Evolutionary conservation across 2,329 filamentous ascomycete genomes (phyloP).

Genomic region (Dactylellina sp.): DNA sequence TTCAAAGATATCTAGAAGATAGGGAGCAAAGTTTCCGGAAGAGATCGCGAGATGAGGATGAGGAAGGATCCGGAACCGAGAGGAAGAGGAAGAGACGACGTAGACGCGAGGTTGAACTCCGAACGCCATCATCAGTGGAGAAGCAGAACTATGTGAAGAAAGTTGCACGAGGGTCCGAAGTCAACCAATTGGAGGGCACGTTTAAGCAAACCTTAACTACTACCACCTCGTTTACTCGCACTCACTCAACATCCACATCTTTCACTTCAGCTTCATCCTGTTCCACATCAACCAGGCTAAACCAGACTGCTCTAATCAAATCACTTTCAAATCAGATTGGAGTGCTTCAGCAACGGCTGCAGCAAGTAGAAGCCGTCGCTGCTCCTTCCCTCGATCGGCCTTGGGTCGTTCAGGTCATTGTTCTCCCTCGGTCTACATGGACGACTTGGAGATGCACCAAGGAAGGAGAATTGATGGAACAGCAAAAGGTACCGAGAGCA

Average conservation of each 20-base stretch:
- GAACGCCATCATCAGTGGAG: constrained; percentile 30
- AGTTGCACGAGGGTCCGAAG: constrained; percentile 38
- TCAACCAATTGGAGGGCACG: constrained; percentile 42
- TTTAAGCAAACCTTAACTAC: constrained; percentile 51
- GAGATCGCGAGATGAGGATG: constrained; percentile 32
- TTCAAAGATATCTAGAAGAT: constrained; percentile 35
- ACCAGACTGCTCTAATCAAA: constrained; percentile 46
- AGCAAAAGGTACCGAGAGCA: constrained; percentile 33
- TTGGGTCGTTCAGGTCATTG: constrained; percentile 58
- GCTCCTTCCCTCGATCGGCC: constrained; percentile 55
- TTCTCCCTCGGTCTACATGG: constrained; percentile 57
- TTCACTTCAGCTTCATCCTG: constrained; percentile 47
- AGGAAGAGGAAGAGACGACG: constrained; percentile 29
- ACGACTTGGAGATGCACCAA: constrained; percentile 37
- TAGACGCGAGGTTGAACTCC: constrained; percentile 29
- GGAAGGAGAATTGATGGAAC: constrained; percentile 41
- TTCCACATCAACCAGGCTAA: constrained; percentile 31
- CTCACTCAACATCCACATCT: constrained; percentile 49
- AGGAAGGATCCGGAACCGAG: constrained; percentile 28
- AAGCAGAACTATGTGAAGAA: constrained; percentile 41
- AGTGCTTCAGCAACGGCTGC: constrained; percentile 53
- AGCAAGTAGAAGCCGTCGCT: constrained; percentile 54
- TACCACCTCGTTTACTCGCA: constrained; percentile 50
- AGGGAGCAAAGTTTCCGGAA: constrained; percentile 50
- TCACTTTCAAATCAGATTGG: constrained; percentile 52